Conservation (phyloP, 2,329 filamentous ascomycete species). For the Diaporthe sp. region DNA sequence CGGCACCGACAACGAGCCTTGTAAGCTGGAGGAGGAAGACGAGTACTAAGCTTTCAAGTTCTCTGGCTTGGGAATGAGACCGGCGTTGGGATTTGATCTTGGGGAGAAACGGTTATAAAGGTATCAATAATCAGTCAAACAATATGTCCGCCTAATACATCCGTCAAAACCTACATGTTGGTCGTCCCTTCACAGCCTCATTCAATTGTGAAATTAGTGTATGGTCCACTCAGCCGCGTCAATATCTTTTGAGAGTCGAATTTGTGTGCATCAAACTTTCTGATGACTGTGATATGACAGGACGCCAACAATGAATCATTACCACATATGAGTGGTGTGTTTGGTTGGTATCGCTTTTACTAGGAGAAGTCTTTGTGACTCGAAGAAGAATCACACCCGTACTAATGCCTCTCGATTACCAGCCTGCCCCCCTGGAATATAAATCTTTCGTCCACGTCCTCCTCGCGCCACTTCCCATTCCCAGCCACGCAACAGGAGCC, state of each 20-base stretch:
- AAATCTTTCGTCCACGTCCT: background rate
- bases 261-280: background rate
- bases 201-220: background rate
- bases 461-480: fast-evolving
- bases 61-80: background rate
- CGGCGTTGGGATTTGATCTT: background rate
- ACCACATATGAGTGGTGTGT: background rate
- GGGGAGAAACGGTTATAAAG: no score
- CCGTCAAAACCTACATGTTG: no score
- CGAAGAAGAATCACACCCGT: background rate
- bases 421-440: background rate
- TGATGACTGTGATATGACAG: background rate
- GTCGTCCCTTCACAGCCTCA: no score
- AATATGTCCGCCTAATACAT: no score
- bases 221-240: background rate
- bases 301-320: background rate
- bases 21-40: background rate
- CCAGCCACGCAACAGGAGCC: no score
- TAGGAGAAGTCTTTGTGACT: background rate
- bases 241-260: background rate
- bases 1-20: slow-evolving; percentile 5
- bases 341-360: background rate
- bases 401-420: background rate
- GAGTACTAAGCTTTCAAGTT: background rate
- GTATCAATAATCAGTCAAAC: no score